Percentiles rank a stretch among this genome's conserved stretches.
Evolutionary conservation across 1,284 basidiomycete genomes (phyloP).

Genomic region (Gastroboletus turbinatus): DNA sequence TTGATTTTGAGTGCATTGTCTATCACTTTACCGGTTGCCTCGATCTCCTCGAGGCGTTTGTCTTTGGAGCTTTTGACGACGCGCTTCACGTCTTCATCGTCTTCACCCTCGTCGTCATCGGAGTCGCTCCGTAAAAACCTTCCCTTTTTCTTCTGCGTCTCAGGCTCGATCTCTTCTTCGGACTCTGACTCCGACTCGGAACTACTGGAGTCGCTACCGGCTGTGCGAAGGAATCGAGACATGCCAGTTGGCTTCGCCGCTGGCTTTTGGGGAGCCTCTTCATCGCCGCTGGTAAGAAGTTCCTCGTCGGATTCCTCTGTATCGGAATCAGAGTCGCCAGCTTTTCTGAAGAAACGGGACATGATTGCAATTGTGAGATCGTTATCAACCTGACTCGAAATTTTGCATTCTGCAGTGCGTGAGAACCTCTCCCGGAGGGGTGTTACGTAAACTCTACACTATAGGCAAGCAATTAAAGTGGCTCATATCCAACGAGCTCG

Average conservation of each 20-base stretch:
- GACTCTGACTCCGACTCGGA: constrained; percentile 49
- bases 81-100: constrained; percentile 69
- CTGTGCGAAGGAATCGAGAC: constrained; percentile 71
- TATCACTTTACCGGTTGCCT: constrained; percentile 84
- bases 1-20: constrained; percentile 96
- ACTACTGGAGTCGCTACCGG: constrained; percentile 43
- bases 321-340: constrained; percentile 78
- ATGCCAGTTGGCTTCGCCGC: constrained; percentile 59
- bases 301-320: constrained; percentile 80
- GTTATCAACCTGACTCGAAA: constrained; percentile 28
- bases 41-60: constrained; percentile 87
- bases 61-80: constrained; percentile 86
- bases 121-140: constrained; percentile 51
- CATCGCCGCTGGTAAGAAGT: constrained; percentile 75
- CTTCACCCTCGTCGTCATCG: constrained; percentile 65
- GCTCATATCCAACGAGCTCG: constrained; percentile 12
- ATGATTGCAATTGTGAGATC: constrained; percentile 41
- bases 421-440: constrained; percentile 5
- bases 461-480: not conserved
- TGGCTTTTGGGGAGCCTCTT: constrained; percentile 54
- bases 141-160: constrained; percentile 48
- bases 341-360: constrained; percentile 88
- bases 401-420: constrained; percentile 15
- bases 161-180: constrained; percentile 44
- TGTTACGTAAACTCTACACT: constrained; percentile 23